Conservation (phyloP, 2,329 filamentous ascomycete genomes). For the Chlorencoelia australis region DNA sequence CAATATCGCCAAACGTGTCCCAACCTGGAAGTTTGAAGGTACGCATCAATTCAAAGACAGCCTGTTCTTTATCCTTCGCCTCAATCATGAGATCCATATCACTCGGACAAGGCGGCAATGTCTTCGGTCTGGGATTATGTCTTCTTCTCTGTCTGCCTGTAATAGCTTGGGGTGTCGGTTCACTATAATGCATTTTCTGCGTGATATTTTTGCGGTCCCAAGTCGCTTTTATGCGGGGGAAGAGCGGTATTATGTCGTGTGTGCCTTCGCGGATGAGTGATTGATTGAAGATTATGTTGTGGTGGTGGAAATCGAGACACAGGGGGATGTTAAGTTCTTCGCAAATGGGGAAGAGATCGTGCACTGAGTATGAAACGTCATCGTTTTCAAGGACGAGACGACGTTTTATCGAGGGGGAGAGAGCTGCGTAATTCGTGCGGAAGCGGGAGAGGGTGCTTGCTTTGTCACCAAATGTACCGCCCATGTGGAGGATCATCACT, state of each 20-base stretch:
- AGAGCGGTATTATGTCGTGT: constrained; percentile 65
- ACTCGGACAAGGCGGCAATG: constrained; percentile 68
- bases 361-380: constrained; percentile 85
- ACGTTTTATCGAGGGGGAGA: constrained; percentile 61
- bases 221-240: constrained; percentile 67
- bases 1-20: constrained; percentile 63
- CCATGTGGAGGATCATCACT: constrained; percentile 91
- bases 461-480: constrained; percentile 79
- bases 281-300: constrained; percentile 83
- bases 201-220: constrained; percentile 78
- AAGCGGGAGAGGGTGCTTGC: constrained; percentile 39
- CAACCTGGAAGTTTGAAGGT: constrained; percentile 76
- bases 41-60: constrained; percentile 88
- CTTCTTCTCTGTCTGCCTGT: constrained; percentile 73
- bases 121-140: constrained; percentile 70
- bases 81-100: constrained; percentile 99
- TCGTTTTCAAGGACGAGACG: constrained; percentile 89
- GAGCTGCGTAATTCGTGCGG: constrained; percentile 40
- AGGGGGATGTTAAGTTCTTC: constrained; percentile 91
- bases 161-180: constrained; percentile 65
- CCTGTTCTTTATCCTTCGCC: constrained; percentile 96
- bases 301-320: constrained; percentile 88
- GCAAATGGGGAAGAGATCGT: constrained; percentile 81
- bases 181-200: constrained; percentile 96
- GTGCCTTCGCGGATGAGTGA: constrained; percentile 72